These are phyloP conservation scores for Jasminum sambac DNA, from an alignment of 257 asterid genomes.

Conservation along the genomic window DNA sequence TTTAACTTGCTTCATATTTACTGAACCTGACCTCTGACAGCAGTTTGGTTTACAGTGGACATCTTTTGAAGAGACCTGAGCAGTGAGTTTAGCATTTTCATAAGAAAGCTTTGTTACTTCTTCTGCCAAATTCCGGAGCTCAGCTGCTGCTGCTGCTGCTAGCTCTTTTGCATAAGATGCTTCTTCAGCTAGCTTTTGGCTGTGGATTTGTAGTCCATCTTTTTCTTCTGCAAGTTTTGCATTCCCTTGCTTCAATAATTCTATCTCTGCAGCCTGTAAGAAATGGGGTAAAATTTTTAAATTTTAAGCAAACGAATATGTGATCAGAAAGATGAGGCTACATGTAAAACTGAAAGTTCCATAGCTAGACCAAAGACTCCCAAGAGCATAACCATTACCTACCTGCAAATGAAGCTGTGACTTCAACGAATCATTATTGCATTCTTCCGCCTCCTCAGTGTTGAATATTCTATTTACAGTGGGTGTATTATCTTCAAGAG, in stretches of 20 bases:
- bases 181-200: conserved; percentile 63
- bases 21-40: conserved; percentile 43
- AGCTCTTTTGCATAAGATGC: conserved; percentile 79
- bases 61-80: conserved; percentile 50
- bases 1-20: conserved; percentile 39
- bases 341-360: not conserved
- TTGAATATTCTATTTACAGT: conserved; percentile 43
- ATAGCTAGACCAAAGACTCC: not conserved
- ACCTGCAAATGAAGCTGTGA: conserved; percentile 66
- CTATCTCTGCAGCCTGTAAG: conserved; percentile 70
- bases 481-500: conserved; percentile 51
- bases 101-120: conserved; percentile 82
- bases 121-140: conserved; percentile 77
- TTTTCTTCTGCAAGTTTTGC: conserved; percentile 54
- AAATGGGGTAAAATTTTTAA: conserved; percentile 10
- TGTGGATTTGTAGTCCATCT: conserved; percentile 58
- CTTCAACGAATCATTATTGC: conserved; percentile 37
- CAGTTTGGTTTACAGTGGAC: conserved; percentile 41
- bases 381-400: conserved; percentile 13
- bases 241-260: conserved; percentile 72
- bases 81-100: conserved; percentile 61
- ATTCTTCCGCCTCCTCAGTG: conserved; percentile 38
- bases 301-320: conserved; percentile 6
- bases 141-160: conserved; percentile 85
- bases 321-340: conserved; percentile 5